Conservation (phyloP, 495 filamentous ascomycete genomes). For the Penicillium desertorum region DNA sequence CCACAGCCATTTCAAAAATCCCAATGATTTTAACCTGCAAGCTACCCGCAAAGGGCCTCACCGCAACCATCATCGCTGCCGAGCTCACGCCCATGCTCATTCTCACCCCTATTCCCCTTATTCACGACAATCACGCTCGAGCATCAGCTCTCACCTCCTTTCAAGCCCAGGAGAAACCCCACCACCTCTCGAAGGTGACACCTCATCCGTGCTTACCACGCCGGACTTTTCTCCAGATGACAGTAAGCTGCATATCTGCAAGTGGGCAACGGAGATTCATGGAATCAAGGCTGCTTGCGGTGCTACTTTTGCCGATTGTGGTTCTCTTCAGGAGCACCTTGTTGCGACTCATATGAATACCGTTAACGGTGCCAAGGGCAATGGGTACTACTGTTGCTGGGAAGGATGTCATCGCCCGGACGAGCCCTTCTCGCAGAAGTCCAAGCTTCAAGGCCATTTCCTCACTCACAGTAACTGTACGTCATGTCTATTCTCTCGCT, state of each 20-base stretch:
- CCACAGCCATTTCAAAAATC: constrained; percentile 31
- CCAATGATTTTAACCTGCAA: constrained; percentile 29
- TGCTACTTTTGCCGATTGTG: constrained; percentile 35
- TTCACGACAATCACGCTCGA: constrained; percentile 44
- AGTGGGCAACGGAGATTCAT: constrained; percentile 33
- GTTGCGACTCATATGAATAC: constrained; percentile 42
- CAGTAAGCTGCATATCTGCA: constrained; percentile 39
- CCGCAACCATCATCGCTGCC: constrained; percentile 42
- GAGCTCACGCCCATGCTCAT: constrained; percentile 37
- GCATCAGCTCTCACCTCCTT: constrained; percentile 43
- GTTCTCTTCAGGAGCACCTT: constrained; percentile 47
- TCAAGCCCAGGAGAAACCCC: constrained; percentile 45
- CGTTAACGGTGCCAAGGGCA: constrained; percentile 44
- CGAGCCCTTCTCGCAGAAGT: constrained; percentile 52
- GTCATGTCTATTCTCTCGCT: background rate
- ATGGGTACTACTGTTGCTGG: constrained; percentile 52
- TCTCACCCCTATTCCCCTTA: constrained; percentile 43
- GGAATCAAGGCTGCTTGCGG: constrained; percentile 39
- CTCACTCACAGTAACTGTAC: constrained; percentile 51
- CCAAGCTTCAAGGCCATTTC: constrained; percentile 51
- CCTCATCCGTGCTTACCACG: constrained; percentile 43
- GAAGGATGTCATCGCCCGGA: constrained; percentile 47
- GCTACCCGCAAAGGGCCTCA: constrained; percentile 33
- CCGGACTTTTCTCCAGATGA: constrained; percentile 40
- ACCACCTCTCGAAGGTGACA: constrained; percentile 43